These are phyloP conservation scores for Plantago rigida DNA, from an alignment of 305 asterid species.

Conservation along the genomic window DNA sequence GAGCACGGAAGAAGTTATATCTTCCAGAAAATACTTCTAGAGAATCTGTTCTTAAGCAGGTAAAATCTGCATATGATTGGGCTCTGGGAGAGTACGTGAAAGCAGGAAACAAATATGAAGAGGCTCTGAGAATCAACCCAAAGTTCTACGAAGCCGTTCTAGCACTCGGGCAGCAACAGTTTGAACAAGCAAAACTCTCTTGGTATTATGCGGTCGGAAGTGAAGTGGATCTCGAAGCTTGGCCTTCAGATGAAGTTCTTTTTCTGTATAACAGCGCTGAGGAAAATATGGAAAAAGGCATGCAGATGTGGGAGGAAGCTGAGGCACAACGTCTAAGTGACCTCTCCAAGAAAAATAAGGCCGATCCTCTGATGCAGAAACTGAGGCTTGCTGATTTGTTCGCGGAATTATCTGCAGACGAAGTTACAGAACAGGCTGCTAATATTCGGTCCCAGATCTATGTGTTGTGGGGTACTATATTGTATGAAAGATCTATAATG, in stretches of 20 bases:
- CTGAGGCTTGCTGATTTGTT: slow-evolving; percentile 43
- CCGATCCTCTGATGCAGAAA: slow-evolving; percentile 32
- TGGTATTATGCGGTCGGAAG: slow-evolving; percentile 64
- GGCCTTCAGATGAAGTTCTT: slow-evolving; percentile 56
- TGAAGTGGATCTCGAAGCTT: slow-evolving; percentile 47
- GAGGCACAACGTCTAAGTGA: slow-evolving; percentile 40
- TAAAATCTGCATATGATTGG: slow-evolving; percentile 58
- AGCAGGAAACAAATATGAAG: slow-evolving; percentile 69
- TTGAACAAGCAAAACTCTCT: slow-evolving; percentile 79
- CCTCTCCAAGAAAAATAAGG: slow-evolving; percentile 33
- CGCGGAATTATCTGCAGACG: slow-evolving; percentile 44
- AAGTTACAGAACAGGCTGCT: slow-evolving; percentile 59
- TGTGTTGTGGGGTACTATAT: slow-evolving; percentile 78
- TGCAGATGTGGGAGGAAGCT: slow-evolving; percentile 73
- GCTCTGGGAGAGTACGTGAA: slow-evolving; percentile 50
- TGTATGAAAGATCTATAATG: slow-evolving; percentile 80
- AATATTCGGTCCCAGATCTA: slow-evolving; percentile 60
- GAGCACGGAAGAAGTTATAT: slow-evolving; percentile 61
- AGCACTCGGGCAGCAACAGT: slow-evolving; percentile 73
- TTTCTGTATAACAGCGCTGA: slow-evolving; percentile 71
- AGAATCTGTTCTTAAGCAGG: slow-evolving; percentile 42
- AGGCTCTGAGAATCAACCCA: slow-evolving; percentile 57
- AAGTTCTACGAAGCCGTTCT: slow-evolving; percentile 65
- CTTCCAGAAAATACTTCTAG: slow-evolving; percentile 48
- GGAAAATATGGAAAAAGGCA: slow-evolving; percentile 72